Base-by-base conservation (phyloP, 441 rosid genomes). In the Manihot esculenta region DNA sequence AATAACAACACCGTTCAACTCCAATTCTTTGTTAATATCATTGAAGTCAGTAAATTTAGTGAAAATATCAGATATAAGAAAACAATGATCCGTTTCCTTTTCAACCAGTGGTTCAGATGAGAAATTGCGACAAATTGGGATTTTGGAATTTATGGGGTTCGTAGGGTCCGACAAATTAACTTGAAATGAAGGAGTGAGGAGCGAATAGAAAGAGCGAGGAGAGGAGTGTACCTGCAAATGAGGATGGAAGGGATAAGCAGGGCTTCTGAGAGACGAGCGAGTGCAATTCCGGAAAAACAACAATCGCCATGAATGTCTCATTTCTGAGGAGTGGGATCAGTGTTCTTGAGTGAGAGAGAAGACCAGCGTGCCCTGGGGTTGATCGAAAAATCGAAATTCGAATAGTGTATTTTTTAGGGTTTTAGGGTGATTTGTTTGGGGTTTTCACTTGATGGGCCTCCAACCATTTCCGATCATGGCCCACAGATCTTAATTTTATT, bases 241-340 rank as follows among this genome's bases (percentile, higher is more conserved):
- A 75, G 60, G 82, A 67, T 78, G 59, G 60, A 58, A 30, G 33
- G 72, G 65, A 63, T 56, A 61, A 59, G 78, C 53, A 14, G 68
- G 53, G 60, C 73, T n/a, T 49, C 72, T 51, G 69, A 64, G 69
- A 71, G 72, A 79, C 24, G 81, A 81, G 2, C 72, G 82, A 73
- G 48, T 58, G 76, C 51, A 74, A 69, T 63, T 84, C 62, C 88
- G 85, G 71, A 73, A 76, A 56, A 85, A 84, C 53, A 86, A 70
- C 17, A 83, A 71, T 26, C 91, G 82, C 88, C 88, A 89, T 76
- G 82, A 82, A 62, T 78, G 74, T 82, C 89, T 86, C 97, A 87
- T 86, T 65, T 73, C 70, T 30, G 12, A 4, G 7, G 41, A 35
- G 5, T 35, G 41, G 41, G 41, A 35, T 2, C 41, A 35, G 41